Base-by-base conservation (phyloP, 1,139 yeast species). In the Keqinozyma sinolaborantium region DNA sequence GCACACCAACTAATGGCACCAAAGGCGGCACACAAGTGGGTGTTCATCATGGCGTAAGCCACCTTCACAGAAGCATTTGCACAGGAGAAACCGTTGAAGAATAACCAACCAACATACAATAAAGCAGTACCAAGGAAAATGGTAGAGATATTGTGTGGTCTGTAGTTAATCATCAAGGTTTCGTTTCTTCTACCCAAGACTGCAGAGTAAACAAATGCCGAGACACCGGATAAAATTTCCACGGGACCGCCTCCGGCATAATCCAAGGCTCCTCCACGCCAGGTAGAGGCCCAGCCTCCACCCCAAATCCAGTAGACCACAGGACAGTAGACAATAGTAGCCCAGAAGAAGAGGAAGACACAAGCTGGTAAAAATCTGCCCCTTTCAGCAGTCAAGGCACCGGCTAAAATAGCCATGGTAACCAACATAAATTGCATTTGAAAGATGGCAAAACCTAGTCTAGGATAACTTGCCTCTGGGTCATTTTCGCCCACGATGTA, bases 231-330 rank as follows among this genome's bases (percentile, higher is more conserved):
- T 23, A 87, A 74, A 35, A 92, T 86, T 58, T 92, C 97, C 26
- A 92, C 96, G 1, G 97, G 95, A 0, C 97, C 97, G 32, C 97
- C 97, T 24, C 98, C 98, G 20, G 98, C 97, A 58, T 87, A 92
- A 56, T 92, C 98, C 36, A 90, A 68, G 1, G 83, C 97, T 13
- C 95, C 96, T 75, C 95, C 90, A 47, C 75, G 71, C 58, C 69
- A 76, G 11, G 43, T 37, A 27, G 64, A 53, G 25, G 96, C 95
- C 97, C 97, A 92, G 26, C 97, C 97, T 28, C 81, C 80, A 37
- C 88, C 83, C 98, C 97, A 92, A 36, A 86, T 79, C 97, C 97
- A 90, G 60, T 79, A 85, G 4, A 92, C 94, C 14, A 92, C 76
- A 0, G 97, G 97, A 56, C 95, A 84, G 59, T 90, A 92, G 11